Evolutionary conservation across 495 filamentous ascomycete species (phyloP), one percentile per base, ranked within the genome.

Genomic region (Penicillium dipodomyicola): DNA sequence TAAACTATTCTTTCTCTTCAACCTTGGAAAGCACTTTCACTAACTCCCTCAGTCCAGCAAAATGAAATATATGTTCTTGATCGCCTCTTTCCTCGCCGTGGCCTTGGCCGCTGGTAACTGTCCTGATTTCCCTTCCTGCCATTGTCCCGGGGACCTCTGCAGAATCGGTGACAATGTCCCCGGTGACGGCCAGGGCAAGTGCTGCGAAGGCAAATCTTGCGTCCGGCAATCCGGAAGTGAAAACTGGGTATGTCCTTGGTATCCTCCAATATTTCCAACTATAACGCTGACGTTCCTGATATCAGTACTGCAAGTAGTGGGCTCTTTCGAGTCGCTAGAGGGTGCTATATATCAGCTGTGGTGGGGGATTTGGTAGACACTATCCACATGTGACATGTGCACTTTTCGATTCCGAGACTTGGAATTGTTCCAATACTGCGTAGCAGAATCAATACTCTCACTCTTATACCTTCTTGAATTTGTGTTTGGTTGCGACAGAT

Each of bases 51-150:
- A 48, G 44, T 20, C 44, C 32, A 48, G 8, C 56, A 58, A 58
- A 58, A 58, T 58, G 56, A 58, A 58, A 20, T 58, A 52, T 22
- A 52, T 58, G 11, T 49, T 58, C 41, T 25, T 52, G 41, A 41
- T 58, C 49, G 49, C 56, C 42, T 37, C 56, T 33, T 42, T 58
- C 42, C 49, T 58, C 30, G 42, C 30, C 40, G 33, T 58, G 8
- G 56, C 56, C 9, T n/a, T 58, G 41, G 56, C 56, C 32, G 42
- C 49, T 29, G 27, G 27, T 29, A 29, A 29, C 41, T 52, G 56
- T 45, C 30, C 41, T 23, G 56, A 58, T 0, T 58, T 58, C 49
- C 56, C 56, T 41, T 29, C 5, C 15, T 58, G 56, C 42, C 56
- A 58, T 32, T 46, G 56, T 42, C 56, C 56, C 1, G 56, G 56